Percentiles rank a stretch among this genome's conserved stretches.
These are phyloP conservation scores for Candida pseudoviswanathii DNA, from an alignment of 1,139 yeast species.

Conservation along the genomic window DNA sequence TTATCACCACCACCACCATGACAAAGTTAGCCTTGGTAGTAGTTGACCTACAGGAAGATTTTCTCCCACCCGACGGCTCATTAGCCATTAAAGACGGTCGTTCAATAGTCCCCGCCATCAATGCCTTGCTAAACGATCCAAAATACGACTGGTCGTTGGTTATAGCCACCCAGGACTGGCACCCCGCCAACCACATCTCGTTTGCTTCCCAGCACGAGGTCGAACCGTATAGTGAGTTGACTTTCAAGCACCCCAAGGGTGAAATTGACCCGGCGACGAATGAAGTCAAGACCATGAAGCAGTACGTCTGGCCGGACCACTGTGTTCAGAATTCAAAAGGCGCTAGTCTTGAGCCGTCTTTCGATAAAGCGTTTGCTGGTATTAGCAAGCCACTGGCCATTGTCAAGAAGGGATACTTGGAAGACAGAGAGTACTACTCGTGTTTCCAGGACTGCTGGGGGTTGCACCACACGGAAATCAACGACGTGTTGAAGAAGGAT, in stretches of 20 bases:
- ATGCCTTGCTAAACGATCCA: slow-evolving; percentile 37
- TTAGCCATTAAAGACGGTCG: slow-evolving; percentile 73
- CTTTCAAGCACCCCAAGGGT: slow-evolving; percentile 55
- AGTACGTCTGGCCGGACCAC: slow-evolving; percentile 87
- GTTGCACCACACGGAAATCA: slow-evolving; percentile 67
- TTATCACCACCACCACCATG: slow-evolving; percentile 1
- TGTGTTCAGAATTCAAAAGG: slow-evolving; percentile 77
- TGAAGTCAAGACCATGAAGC: slow-evolving; percentile 29
- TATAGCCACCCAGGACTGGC: slow-evolving; percentile 88
- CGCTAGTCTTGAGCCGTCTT: slow-evolving; percentile 57
- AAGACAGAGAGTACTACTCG: slow-evolving; percentile 85
- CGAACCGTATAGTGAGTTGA: slow-evolving; percentile 53
- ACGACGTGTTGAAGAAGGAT: slow-evolving; percentile 41
- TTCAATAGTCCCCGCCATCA: slow-evolving; percentile 54
- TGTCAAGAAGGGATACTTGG: slow-evolving; percentile 69
- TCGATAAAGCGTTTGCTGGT: slow-evolving; percentile 26
- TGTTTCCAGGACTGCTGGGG: slow-evolving; percentile 85
- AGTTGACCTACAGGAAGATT: slow-evolving; percentile 85
- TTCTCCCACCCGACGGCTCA: slow-evolving; percentile 75
- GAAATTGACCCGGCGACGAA: slow-evolving; percentile 30
- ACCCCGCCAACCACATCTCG: slow-evolving; percentile 74
- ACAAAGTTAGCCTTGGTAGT: slow-evolving; percentile 57
- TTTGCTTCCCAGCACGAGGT: slow-evolving; percentile 72
- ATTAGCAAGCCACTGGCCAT: slow-evolving; percentile 34
- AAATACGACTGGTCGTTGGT: slow-evolving; percentile 58